Evolutionary conservation across 371 early-diverging fungal species (phyloP).

Genomic region (Choanephora cucurbitarum): DNA sequence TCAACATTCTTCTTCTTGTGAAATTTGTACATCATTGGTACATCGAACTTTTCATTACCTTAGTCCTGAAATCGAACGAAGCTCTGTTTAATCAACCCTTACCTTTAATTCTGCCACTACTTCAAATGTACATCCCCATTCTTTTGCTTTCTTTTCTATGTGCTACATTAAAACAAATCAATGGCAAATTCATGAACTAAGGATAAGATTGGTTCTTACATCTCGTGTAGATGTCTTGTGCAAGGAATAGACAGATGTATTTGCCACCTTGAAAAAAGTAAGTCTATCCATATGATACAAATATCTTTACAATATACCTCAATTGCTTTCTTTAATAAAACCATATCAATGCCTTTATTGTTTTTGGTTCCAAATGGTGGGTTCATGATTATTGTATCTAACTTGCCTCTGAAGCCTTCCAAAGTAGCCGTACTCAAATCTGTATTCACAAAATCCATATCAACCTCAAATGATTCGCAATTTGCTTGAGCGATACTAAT

Average conservation of each 20-base stretch:
- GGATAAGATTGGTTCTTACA: slow-evolving; percentile 21
- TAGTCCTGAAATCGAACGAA: background rate
- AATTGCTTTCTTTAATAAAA: slow-evolving; percentile 73
- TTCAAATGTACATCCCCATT: slow-evolving; percentile 76
- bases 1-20: slow-evolving; percentile 80
- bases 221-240: slow-evolving; percentile 85
- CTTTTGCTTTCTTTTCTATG: slow-evolving; percentile 73
- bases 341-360: slow-evolving; percentile 77
- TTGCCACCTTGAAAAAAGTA: slow-evolving; percentile 36
- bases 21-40: slow-evolving; percentile 86
- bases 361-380: slow-evolving; percentile 86
- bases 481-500: slow-evolving; percentile 74
- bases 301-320: slow-evolving; percentile 43
- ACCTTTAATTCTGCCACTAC: slow-evolving; percentile 76
- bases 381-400: slow-evolving; percentile 85
- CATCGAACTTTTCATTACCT: slow-evolving; percentile 61
- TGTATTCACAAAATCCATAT: slow-evolving; percentile 60
- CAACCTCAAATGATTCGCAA: slow-evolving; percentile 67
- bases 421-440: slow-evolving; percentile 42
- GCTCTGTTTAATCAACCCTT: slow-evolving; percentile 4
- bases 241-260: slow-evolving; percentile 73
- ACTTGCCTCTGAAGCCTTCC: slow-evolving; percentile 49
- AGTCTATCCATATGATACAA: background rate
- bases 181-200: too few relatives aligned
- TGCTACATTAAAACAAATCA: too few relatives aligned